Evolutionary conservation across 2,329 filamentous ascomycete genomes (phyloP).

Genomic region (Metarhizium brunneum): DNA sequence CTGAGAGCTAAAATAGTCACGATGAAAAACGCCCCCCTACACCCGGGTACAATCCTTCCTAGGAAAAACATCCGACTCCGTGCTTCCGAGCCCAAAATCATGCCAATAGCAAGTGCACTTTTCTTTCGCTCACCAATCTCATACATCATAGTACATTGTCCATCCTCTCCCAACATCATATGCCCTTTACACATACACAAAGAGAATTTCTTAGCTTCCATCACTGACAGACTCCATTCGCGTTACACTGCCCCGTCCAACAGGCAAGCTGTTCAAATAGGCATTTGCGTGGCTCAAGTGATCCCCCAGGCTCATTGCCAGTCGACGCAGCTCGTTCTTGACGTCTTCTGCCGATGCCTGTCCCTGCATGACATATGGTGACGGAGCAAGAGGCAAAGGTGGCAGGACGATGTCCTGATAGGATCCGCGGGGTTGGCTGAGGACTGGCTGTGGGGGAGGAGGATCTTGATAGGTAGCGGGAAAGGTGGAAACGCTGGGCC

Average conservation of each 20-base stretch:
- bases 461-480: conserved; percentile 8
- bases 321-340: conserved; percentile 38
- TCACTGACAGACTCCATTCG: conserved; percentile 10
- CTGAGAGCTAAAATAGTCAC: neutral
- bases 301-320: conserved; percentile 40
- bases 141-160: neutral
- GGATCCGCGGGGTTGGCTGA: conserved; percentile 8
- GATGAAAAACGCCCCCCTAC: conserved; percentile 6
- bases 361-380: conserved; percentile 44
- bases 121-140: neutral
- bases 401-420: conserved; percentile 19
- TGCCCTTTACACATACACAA: neutral
- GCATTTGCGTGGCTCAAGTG: conserved; percentile 36
- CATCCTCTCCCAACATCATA: neutral
- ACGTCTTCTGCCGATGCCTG: conserved; percentile 41
- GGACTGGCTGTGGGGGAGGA: conserved; percentile 11
- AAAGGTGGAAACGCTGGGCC: conserved; percentile 9
- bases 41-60: neutral
- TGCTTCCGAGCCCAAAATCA: neutral
- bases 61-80: neutral
- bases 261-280: conserved; percentile 31
- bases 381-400: conserved; percentile 35
- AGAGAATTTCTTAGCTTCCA: neutral
- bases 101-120: neutral
- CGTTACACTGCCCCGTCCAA: conserved; percentile 23